Conservation (phyloP, 164 flowering plant species). For the Tinospora cordifolia region DNA sequence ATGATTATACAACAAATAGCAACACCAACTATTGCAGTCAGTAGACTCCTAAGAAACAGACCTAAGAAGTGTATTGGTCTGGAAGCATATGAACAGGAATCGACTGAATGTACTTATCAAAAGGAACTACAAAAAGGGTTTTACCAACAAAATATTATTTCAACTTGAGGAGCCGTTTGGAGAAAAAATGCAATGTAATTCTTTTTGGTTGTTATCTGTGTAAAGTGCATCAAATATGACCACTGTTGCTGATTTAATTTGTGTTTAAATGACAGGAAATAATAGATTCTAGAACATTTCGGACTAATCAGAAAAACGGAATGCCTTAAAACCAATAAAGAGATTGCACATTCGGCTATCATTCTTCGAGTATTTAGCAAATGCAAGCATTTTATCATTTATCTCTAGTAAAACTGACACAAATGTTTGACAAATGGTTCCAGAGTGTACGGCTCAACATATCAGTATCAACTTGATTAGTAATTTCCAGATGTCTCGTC, state of each 20-base stretch:
- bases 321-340: neutral
- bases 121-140: neutral
- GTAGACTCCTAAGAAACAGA: no score
- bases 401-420: no score
- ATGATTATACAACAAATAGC: neutral
- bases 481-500: neutral
- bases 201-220: neutral
- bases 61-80: no score
- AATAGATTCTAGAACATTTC: no score
- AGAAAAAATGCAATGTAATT: no score
- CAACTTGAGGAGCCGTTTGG: neutral
- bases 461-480: neutral
- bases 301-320: neutral
- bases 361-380: no score
- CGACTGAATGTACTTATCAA: no score
- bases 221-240: neutral
- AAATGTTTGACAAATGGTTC: no score
- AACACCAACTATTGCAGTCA: neutral
- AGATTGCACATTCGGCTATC: no score
- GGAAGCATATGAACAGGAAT: no score
- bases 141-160: neutral
- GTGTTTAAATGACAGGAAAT: neutral
- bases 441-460: no score
- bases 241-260: neutral
- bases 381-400: no score